Evolutionary conservation across 2,329 filamentous ascomycete genomes (phyloP).

Genomic region (Diaporthe sp.): DNA sequence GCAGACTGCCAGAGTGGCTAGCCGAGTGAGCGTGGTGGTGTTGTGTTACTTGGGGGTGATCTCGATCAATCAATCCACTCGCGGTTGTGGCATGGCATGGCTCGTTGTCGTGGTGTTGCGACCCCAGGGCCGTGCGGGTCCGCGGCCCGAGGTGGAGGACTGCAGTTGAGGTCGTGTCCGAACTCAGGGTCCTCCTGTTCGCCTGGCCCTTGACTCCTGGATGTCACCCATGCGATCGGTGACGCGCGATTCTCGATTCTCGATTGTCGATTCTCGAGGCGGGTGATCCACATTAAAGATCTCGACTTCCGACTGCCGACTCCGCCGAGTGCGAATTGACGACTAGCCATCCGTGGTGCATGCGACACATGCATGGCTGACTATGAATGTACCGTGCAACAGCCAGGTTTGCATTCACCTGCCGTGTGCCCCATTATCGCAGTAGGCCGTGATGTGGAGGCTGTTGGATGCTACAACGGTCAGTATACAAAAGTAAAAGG

Average conservation of each 20-base stretch:
- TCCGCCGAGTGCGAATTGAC: conserved; percentile 2
- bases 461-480: background rate
- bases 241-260: conserved; percentile 17
- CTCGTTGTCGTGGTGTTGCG: conserved; percentile 23
- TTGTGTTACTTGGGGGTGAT: conserved; percentile 11
- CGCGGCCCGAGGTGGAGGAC: conserved; percentile 24
- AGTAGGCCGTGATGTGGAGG: background rate
- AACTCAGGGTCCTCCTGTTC: conserved; percentile 26
- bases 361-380: background rate
- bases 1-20: background rate
- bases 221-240: conserved; percentile 21
- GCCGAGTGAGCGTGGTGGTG: background rate
- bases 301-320: conserved; percentile 14
- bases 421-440: background rate
- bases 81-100: conserved; percentile 12
- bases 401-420: background rate
- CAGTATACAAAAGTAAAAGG: background rate
- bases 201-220: background rate
- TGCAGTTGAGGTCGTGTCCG: background rate
- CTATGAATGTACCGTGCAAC: background rate
- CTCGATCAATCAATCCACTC: background rate
- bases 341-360: conserved; percentile 1
- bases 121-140: conserved; percentile 20
- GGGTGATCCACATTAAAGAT: conserved; percentile 1
- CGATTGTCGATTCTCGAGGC: conserved; percentile 6